Evolutionary conservation across 2,329 filamentous ascomycete genomes (phyloP).

Genomic region (Microcyclosporella mali): DNA sequence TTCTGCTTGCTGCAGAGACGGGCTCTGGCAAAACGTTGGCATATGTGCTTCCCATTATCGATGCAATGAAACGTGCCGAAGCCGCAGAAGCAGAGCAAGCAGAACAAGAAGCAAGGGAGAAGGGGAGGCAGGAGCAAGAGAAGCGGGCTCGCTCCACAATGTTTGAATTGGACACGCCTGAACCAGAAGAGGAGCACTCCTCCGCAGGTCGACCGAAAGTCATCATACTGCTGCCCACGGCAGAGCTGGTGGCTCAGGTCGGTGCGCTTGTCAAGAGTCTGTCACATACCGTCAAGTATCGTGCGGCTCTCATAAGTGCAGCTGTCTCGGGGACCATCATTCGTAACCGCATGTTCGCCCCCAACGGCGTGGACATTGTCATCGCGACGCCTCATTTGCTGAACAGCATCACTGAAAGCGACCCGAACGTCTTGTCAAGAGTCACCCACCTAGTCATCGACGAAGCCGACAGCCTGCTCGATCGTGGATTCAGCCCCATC

Average conservation of each 20-base stretch:
- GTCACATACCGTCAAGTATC: constrained; percentile 81
- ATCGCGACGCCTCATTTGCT: constrained; percentile 86
- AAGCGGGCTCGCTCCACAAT: constrained; percentile 36
- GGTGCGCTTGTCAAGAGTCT: constrained; percentile 72
- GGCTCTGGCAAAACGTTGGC: constrained; percentile 95
- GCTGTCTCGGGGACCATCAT: constrained; percentile 71
- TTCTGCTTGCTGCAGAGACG: constrained; percentile 87
- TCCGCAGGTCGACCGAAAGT: constrained; percentile 73
- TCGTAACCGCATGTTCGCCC: constrained; percentile 74
- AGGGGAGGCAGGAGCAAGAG: constrained; percentile 32
- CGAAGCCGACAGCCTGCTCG: constrained; percentile 92
- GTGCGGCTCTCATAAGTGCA: constrained; percentile 74
- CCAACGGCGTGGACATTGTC: constrained; percentile 74
- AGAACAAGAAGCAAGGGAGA: constrained; percentile 21
- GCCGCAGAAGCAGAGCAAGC: constrained; percentile 49
- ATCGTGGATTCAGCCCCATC: constrained; percentile 81
- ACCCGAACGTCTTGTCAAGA: constrained; percentile 87
- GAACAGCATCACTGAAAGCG: constrained; percentile 76
- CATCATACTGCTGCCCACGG: constrained; percentile 83
- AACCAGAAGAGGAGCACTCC: constrained; percentile 57
- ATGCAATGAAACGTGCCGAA: constrained; percentile 72
- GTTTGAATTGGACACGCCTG: constrained; percentile 50
- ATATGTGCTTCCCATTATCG: constrained; percentile 77
- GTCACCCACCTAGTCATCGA: constrained; percentile 86
- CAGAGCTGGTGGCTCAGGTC: constrained; percentile 87